These are phyloP conservation scores for Cunninghamia lanceolata DNA, from an alignment of 75 land plant species.

Conservation along the genomic window DNA sequence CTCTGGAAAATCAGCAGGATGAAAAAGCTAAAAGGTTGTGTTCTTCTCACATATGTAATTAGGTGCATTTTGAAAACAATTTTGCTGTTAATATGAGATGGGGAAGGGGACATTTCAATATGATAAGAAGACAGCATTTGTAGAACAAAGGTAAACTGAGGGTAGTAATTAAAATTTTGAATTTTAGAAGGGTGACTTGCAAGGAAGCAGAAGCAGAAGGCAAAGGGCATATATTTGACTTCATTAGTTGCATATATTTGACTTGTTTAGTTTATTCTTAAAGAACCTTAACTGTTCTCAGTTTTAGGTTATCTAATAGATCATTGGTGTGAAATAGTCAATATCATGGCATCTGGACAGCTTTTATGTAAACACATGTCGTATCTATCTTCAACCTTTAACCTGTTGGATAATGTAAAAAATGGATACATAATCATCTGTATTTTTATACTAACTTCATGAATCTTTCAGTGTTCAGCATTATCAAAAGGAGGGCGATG, in stretches of 20 bases:
- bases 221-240: background rate
- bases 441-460: background rate
- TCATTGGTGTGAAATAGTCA: background rate
- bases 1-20: background rate
- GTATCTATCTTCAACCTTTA: background rate
- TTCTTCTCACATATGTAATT: background rate
- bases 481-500: slow-evolving; percentile 72
- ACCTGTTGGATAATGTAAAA: background rate
- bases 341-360: background rate
- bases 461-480: slow-evolving; percentile 47
- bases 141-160: background rate
- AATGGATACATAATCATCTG: background rate
- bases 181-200: background rate
- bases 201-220: background rate
- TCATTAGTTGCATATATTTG: background rate
- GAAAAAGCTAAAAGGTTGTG: background rate
- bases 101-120: background rate
- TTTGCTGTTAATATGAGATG: background rate
- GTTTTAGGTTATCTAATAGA: background rate
- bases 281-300: background rate
- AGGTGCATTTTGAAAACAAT: background rate
- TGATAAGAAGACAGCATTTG: too few species aligned
- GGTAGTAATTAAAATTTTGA: background rate
- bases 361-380: background rate
- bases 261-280: background rate